These are phyloP conservation scores for Bocquillonia castaneifolia DNA, from an alignment of 441 rosid genomes.

Conservation along the genomic window DNA sequence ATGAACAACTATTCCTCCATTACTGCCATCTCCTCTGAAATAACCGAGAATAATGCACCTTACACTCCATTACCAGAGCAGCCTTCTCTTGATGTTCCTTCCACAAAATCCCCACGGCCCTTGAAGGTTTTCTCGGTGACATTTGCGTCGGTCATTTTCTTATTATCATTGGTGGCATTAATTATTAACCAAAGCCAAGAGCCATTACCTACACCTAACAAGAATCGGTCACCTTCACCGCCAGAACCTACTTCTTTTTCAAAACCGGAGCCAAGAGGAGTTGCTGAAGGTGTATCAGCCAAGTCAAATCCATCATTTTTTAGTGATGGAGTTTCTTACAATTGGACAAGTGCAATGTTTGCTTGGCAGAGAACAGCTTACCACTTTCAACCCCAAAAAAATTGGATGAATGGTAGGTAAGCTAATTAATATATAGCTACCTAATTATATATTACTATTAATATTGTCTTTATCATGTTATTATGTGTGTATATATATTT, in stretches of 20 bases:
- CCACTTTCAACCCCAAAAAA: conserved; percentile 82
- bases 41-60: conserved; percentile 18
- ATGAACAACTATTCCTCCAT: conserved; percentile 20
- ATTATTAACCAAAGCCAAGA: conserved; percentile 39
- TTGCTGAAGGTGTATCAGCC: conserved; percentile 68
- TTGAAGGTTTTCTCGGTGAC: conserved; percentile 30
- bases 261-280: conserved; percentile 38
- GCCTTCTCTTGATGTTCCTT: conserved; percentile 18
- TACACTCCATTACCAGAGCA: conserved; percentile 41
- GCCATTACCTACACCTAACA: conserved; percentile 8
- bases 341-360: conserved; percentile 71
- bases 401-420: conserved; percentile 91
- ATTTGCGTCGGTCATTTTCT: conserved; percentile 31
- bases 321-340: conserved; percentile 30
- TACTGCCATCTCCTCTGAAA: background rate
- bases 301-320: conserved; percentile 47
- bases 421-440: no score
- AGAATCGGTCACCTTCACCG: conserved; percentile 9
- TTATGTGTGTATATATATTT: no score
- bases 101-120: conserved; percentile 22
- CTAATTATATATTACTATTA: no score
- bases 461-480: no score
- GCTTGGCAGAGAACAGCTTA: conserved; percentile 81
- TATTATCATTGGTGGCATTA: conserved; percentile 37
- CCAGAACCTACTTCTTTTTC: conserved; percentile 16